Evolutionary conservation across 73 alveolate genomes (phyloP), one percentile per base, ranked within the genome.

Genomic region (Stentor roeselii): DNA sequence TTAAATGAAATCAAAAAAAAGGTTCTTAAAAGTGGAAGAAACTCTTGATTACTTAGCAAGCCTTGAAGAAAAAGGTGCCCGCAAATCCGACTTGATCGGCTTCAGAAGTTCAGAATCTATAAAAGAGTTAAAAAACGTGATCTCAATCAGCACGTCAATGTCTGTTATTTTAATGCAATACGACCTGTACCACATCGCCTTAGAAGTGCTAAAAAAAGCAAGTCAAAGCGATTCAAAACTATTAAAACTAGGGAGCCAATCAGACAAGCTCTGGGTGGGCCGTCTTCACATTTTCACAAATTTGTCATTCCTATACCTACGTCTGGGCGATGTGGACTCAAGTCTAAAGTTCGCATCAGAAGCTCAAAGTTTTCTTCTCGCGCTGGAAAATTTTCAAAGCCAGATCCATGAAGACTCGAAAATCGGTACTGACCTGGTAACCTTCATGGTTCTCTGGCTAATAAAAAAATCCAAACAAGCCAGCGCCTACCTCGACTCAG

Each of bases 321-420:
- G 37, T 11, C 41, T 67, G 21, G 80, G 80, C 50, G 41, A n/a
- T 27, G 11, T 21, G 21, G 37, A 67, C 21, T 36, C 21, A 21
- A 21, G 80, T 34, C 34, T 30, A 21, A 67, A 67, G 34, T 67
- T 67, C 37, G n/a, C 37, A 30, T 30, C 11, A 21, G 80, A 67
- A 67, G 80, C 80, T 67, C 80, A 67, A 67, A 67, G 80, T 32
- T 67, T 67, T 11, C n/a, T 67, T 21, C 27, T 67, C 21, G 34
- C 80, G 21, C n/a, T 67, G 11, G 14, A 1, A 67, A 40, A 67
- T 27, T n/a, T 21, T 67, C 27, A 32, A 2, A 32, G 37, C 80
- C n/a, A 14, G 27, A 0, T 1, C 2, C n/a, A 67, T 40, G n/a
- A 32, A 21, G 80, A 67, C 34, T 27, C 34, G 37, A 21, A 21